These are phyloP conservation scores for Arachis hypogaea DNA, from an alignment of 306 rosid species.

Conservation along the genomic window DNA sequence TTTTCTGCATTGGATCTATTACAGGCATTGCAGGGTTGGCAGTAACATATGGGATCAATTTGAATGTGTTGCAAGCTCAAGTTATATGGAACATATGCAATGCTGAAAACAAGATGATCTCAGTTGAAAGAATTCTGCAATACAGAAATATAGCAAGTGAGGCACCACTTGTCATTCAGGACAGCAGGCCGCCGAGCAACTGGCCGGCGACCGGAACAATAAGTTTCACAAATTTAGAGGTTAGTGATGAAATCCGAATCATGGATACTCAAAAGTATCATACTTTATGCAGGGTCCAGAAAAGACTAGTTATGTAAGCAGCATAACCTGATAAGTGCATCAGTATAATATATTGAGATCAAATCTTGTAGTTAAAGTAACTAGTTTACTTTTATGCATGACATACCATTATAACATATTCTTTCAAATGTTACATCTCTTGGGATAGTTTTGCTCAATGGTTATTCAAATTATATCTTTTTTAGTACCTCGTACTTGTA, in stretches of 20 bases:
- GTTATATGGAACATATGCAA: conserved; percentile 96
- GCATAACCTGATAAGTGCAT: too few species aligned
- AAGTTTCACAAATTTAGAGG: conserved; percentile 76
- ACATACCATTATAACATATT: too few species aligned
- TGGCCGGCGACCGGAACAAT: conserved; percentile 94
- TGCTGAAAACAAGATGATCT: conserved; percentile 95
- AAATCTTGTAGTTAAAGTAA: too few species aligned
- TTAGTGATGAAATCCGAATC: conserved; percentile 12
- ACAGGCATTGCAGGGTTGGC: conserved; percentile 98
- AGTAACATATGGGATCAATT: conserved; percentile 90
- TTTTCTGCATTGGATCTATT: conserved; percentile 31
- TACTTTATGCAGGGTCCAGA: too few species aligned
- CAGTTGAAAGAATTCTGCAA: conserved; percentile 92
- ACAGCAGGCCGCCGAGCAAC: conserved; percentile 67
- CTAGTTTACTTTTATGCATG: too few species aligned
- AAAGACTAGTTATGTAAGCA: too few species aligned
- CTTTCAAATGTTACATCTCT: too few species aligned
- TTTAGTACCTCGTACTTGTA: too few species aligned
- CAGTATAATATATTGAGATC: too few species aligned
- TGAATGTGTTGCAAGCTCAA: conserved; percentile 85
- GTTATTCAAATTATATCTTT: too few species aligned
- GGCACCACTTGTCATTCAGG: conserved; percentile 81
- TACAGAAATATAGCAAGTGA: conserved; percentile 77
- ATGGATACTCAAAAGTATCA: too few species aligned
- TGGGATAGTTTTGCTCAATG: too few species aligned